These are phyloP conservation scores for Sutorius australiensis DNA, from an alignment of 768 basidiomycete species.

Conservation along the genomic window DNA sequence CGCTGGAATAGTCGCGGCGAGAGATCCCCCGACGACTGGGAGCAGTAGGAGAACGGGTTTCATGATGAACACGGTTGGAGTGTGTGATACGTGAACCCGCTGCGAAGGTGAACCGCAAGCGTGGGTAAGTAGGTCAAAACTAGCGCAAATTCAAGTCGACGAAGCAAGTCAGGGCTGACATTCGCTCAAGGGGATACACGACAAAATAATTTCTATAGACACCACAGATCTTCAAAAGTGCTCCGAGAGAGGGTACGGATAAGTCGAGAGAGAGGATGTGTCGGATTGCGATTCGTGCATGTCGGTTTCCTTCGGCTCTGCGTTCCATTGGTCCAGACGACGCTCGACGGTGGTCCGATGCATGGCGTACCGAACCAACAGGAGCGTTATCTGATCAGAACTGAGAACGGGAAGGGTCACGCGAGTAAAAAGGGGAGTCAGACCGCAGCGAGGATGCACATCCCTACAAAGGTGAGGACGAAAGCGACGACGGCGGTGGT, in stretches of 20 bases:
- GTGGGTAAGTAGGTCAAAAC: constrained; percentile 11
- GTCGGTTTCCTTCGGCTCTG: constrained; percentile 12
- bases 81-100: not conserved
- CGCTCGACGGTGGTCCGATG: constrained; percentile 16
- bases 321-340: constrained; percentile 21
- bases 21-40: constrained; percentile 16
- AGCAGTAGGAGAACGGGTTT: constrained; percentile 14
- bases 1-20: constrained; percentile 18
- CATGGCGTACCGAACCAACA: constrained; percentile 15
- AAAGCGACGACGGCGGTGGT: not conserved
- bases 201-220: not conserved
- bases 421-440: not conserved
- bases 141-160: not conserved
- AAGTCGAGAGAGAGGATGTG: constrained; percentile 15
- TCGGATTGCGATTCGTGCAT: constrained; percentile 9
- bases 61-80: constrained; percentile 4
- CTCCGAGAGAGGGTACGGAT: constrained; percentile 18
- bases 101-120: not conserved
- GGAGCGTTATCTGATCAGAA: constrained; percentile 8
- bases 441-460: constrained; percentile 9
- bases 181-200: constrained; percentile 1
- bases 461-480: not conserved
- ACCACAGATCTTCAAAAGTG: not conserved
- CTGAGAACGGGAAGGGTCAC: not conserved
- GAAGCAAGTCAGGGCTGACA: not conserved